Percentiles rank a stretch among this genome's conserved stretches.
Evolutionary conservation across 2,329 filamentous ascomycete species (phyloP).

Genomic region (Aspergillus brasiliensis): DNA sequence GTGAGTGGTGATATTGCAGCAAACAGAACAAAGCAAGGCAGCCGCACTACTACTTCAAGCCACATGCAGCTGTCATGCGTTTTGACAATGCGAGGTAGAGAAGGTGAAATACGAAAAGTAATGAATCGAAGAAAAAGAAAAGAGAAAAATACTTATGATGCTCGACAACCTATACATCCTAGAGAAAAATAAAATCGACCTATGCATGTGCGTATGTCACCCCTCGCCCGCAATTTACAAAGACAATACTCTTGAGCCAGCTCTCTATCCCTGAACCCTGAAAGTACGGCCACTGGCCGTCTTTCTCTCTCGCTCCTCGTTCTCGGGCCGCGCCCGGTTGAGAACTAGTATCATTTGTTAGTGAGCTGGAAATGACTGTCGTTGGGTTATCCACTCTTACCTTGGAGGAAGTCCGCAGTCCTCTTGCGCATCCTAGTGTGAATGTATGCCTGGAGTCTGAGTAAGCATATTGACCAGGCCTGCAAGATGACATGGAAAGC

Average conservation of each 20-base stretch:
- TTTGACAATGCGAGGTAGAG: not conserved
- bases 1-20: not conserved
- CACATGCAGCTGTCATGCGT: slow-evolving; percentile 2
- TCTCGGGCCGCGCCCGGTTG: slow-evolving; percentile 90
- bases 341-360: slow-evolving; percentile 70
- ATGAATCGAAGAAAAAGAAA: not conserved
- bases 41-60: not conserved
- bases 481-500: not conserved
- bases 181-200: slow-evolving; percentile 10
- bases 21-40: not conserved
- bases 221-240: slow-evolving; percentile 27
- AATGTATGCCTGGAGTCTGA: slow-evolving; percentile 74
- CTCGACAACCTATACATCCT: slow-evolving; percentile 15
- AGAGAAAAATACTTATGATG: slow-evolving; percentile 4
- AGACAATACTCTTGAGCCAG: slow-evolving; percentile 23
- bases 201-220: slow-evolving; percentile 12
- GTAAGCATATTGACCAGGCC: slow-evolving; percentile 12
- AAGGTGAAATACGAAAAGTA: not conserved
- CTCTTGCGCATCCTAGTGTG: slow-evolving; percentile 97
- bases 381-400: slow-evolving; percentile 51
- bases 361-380: slow-evolving; percentile 15
- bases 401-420: slow-evolving; percentile 97
- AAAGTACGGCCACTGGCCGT: slow-evolving; percentile 96
- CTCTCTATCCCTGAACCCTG: slow-evolving; percentile 58
- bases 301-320: slow-evolving; percentile 96